Base-by-base conservation (phyloP, 202 grass and related monocot genomes). In the Setaria viridis region DNA sequence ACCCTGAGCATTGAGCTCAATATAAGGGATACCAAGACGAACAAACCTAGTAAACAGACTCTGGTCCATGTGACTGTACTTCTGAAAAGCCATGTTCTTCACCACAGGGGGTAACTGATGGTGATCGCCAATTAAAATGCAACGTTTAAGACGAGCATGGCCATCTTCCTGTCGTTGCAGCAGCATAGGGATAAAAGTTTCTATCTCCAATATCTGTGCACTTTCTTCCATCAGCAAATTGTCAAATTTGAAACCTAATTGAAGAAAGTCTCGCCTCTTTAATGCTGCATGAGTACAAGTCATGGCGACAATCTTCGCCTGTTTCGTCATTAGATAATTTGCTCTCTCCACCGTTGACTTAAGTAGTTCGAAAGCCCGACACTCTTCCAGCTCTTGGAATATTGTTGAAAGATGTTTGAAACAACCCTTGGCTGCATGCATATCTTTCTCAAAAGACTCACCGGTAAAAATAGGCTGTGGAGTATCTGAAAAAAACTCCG, bases 191-290 rank as follows among this genome's bases (percentile, higher is more conserved):
- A 99, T 99, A 82, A 96, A 99, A 45, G 97, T 96, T 60, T 99
- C 93, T 68, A 99, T 99, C 88, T 99, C 97, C 70, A 99, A 80
- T 86, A 99, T 99, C 70, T 99, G 97, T 10, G 97, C 97, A 83
- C 97, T 99, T 96, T 99, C 97, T 94, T 99, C 97, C 97, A 99
- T 99, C 19, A 99, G 82, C 76, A 96, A 91, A 90, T 99, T 99
- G 80, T 99, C 97, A 70, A 94, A 96, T 73, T 94, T 96, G 85
- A 99, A 99, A 63, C 93, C 92, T 63, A 99, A 84, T 46, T 99
- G 97, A 89, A 99, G 93, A 80, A 99, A 99, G 50, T 99, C 97
- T 82, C 85, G 94, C 78, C 97, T 92, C 72, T 96, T 99, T 72
- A 99, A 86, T 78, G 97, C 97, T 45, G 93, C 97, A 87, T 94